These are phyloP conservation scores for Hypericum androsaemum DNA, from an alignment of 345 rosid genomes.

Conservation along the genomic window DNA sequence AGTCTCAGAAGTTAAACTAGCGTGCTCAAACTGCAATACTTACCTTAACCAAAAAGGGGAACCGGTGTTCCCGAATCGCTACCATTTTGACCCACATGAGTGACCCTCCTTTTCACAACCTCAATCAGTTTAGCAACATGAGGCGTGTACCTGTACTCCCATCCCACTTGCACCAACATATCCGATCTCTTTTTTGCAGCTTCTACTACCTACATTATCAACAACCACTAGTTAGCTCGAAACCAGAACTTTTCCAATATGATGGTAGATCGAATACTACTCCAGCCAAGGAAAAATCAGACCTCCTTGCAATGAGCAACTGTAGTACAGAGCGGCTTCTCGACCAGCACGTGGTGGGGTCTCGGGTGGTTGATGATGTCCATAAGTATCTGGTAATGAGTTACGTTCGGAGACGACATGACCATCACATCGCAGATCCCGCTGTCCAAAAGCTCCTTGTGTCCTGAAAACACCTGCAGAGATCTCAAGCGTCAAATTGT, in stretches of 20 bases:
- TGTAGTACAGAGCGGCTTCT: constrained; percentile 90
- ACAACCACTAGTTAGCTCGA: no score
- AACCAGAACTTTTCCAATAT: no score
- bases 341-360: constrained; percentile 83
- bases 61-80: constrained; percentile 79
- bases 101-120: constrained; percentile 51
- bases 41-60: constrained; percentile 94
- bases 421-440: constrained; percentile 70
- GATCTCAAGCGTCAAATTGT: background rate
- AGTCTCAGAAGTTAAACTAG: no score
- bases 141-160: constrained; percentile 90
- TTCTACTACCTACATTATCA: constrained; percentile 13
- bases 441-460: constrained; percentile 62
- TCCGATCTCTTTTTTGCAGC: constrained; percentile 72
- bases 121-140: constrained; percentile 84
- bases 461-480: constrained; percentile 68
- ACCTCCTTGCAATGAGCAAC: constrained; percentile 83
- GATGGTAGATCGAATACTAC: no score
- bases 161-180: constrained; percentile 82
- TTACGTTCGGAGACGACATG: constrained; percentile 90
- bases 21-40: background rate
- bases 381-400: constrained; percentile 73
- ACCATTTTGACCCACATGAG: constrained; percentile 81
- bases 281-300: background rate
- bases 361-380: constrained; percentile 66